Evolutionary conservation across 306 rosid genomes (phyloP).

Genomic region (Fragaria iinumae): DNA sequence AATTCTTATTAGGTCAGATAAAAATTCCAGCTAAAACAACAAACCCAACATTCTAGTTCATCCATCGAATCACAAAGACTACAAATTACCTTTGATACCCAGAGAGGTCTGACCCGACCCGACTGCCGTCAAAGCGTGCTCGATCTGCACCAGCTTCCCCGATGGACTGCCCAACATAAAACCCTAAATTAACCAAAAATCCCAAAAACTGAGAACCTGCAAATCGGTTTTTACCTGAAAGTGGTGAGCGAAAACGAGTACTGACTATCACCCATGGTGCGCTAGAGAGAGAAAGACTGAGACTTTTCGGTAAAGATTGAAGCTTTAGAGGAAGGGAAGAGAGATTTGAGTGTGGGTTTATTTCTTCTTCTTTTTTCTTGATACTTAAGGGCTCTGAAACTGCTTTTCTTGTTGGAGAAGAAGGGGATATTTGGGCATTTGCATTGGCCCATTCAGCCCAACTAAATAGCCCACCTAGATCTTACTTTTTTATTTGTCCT

Average conservation of each 20-base stretch:
- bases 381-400: too few species aligned
- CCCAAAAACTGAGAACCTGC: neutral
- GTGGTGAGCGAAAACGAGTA: slow-evolving; percentile 58
- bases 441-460: too few species aligned
- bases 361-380: too few species aligned
- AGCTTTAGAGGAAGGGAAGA: neutral
- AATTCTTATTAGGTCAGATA: neutral
- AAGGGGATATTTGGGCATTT: slow-evolving; percentile 6
- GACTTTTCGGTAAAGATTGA: neutral
- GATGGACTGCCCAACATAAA: slow-evolving; percentile 61
- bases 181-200: slow-evolving; percentile 2
- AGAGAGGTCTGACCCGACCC: slow-evolving; percentile 97
- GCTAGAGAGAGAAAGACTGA: slow-evolving; percentile 9
- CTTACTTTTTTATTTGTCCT: too few species aligned
- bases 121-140: slow-evolving; percentile 93
- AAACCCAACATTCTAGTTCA: neutral
- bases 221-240: slow-evolving; percentile 37
- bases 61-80: neutral
- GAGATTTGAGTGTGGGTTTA: neutral
- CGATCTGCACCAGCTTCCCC: slow-evolving; percentile 97
- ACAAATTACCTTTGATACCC: slow-evolving; percentile 74
- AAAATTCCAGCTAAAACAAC: neutral
- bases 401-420: slow-evolving; percentile 32
- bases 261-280: slow-evolving; percentile 51
- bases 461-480: too few species aligned